Evolutionary conservation across 345 rosid genomes (phyloP).

Genomic region (Mallotus nudiflorus): DNA sequence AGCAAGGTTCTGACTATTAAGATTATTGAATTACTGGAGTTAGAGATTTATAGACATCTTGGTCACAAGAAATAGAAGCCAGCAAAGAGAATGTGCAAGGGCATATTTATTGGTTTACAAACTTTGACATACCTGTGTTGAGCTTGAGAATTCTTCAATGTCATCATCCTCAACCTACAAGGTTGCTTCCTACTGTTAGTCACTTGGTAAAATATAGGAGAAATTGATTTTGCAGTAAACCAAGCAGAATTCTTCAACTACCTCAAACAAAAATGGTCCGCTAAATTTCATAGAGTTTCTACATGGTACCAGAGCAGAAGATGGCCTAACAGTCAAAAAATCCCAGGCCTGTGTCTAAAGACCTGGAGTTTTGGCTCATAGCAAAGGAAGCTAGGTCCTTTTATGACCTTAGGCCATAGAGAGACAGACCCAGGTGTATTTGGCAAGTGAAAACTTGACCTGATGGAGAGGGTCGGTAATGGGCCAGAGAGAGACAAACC

Average conservation of each 20-base stretch:
- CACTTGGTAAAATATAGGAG: not conserved
- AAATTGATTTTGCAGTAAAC: not conserved
- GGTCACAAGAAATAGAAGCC: not conserved
- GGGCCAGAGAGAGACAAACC: no score
- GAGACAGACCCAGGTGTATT: no score
- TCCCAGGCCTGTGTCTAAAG: no score
- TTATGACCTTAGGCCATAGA: no score
- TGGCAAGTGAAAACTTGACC: no score
- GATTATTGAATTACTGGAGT: not conserved
- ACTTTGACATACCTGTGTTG: constrained; percentile 41
- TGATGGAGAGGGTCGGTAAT: no score
- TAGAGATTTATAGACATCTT: not conserved
- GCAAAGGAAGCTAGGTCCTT: no score
- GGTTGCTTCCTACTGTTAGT: constrained; percentile 9
- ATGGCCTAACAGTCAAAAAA: no score
- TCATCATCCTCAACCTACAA: constrained; percentile 51
- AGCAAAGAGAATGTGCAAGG: not conserved
- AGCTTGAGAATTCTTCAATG: constrained; percentile 48
- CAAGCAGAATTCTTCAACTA: not conserved
- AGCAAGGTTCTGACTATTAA: not conserved
- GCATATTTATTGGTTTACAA: not conserved
- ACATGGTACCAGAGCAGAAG: no score
- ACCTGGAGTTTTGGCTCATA: no score
- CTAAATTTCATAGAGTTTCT: no score
- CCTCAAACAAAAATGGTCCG: not conserved